These are phyloP conservation scores for Arxiozyma heterogenica DNA, from an alignment of 1,139 yeast species.

Conservation along the genomic window DNA sequence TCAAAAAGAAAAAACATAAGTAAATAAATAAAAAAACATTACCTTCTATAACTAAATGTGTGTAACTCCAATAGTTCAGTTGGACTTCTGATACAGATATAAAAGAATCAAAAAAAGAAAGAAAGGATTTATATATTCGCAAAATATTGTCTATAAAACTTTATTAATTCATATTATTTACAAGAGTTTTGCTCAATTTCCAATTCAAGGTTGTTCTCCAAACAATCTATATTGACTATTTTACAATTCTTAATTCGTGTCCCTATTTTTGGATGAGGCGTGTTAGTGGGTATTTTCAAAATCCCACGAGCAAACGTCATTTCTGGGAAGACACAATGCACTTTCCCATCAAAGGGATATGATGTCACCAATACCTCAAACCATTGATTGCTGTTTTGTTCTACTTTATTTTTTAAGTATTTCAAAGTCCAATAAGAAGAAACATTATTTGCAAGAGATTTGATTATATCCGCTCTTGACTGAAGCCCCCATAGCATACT, in stretches of 20 bases:
- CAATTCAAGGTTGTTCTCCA: conserved; percentile 33
- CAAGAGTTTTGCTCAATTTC: background rate
- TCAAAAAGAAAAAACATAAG: too few relatives aligned
- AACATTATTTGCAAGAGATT: conserved; percentile 28
- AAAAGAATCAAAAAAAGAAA: too few relatives aligned
- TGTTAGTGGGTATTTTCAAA: conserved; percentile 18
- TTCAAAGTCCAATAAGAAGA: conserved; percentile 37
- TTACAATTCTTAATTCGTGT: conserved; percentile 33
- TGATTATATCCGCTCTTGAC: conserved; percentile 30
- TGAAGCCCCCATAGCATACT: conserved; percentile 30
- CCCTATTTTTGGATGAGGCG: conserved; percentile 33
- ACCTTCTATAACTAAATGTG: too few relatives aligned
- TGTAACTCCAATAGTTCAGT: too few relatives aligned
- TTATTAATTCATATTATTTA: background rate
- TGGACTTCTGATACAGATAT: too few relatives aligned
- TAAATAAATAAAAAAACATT: too few relatives aligned
- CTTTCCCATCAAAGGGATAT: conserved; percentile 34
- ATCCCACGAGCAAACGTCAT: conserved; percentile 32
- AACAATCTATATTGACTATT: conserved; percentile 34
- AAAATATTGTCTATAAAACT: background rate
- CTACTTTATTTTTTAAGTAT: conserved; percentile 27
- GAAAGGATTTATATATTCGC: background rate
- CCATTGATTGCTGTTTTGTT: conserved; percentile 7
- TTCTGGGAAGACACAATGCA: conserved; percentile 34
- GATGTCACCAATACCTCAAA: conserved; percentile 34